These are phyloP conservation scores for Vigna reflexopilosa DNA, from an alignment of 306 rosid genomes.

Conservation along the genomic window DNA sequence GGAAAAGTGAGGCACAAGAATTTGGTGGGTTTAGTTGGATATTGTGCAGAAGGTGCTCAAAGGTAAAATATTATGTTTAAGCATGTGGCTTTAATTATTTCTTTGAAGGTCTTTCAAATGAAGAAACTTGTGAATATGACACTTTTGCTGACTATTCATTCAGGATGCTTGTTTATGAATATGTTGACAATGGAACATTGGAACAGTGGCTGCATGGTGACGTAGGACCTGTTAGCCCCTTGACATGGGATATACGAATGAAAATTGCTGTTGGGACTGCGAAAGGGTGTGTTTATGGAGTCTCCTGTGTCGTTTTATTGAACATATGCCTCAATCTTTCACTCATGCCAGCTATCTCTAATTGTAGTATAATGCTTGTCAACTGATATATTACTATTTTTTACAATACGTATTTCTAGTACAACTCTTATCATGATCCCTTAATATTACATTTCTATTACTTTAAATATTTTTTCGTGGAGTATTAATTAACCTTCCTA, in stretches of 20 bases:
- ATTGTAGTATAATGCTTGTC: not conserved
- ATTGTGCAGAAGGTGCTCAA: constrained; percentile 89
- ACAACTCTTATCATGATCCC: not conserved
- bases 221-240: constrained; percentile 90
- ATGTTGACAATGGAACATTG: constrained; percentile 91
- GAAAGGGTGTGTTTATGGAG: constrained; percentile 69
- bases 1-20: constrained; percentile 99
- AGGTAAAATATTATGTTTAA: constrained; percentile 64
- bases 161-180: constrained; percentile 99
- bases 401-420: not conserved
- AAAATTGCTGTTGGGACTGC: constrained; percentile 93
- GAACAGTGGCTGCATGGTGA: constrained; percentile 99
- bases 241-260: constrained; percentile 92
- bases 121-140: constrained; percentile 16
- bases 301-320: constrained; percentile 34
- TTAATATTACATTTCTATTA: not conserved
- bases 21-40: constrained; percentile 93
- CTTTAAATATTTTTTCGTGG: not conserved
- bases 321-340: constrained; percentile 14
- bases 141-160: constrained; percentile 33
- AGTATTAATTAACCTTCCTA: constrained; percentile 25
- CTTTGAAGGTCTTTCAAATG: constrained; percentile 23
- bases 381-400: constrained; percentile 14
- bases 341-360: not conserved
- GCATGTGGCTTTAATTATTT: not conserved